Base-by-base conservation (phyloP, 2,329 filamentous ascomycete genomes). In the Exophiala mesophila region DNA sequence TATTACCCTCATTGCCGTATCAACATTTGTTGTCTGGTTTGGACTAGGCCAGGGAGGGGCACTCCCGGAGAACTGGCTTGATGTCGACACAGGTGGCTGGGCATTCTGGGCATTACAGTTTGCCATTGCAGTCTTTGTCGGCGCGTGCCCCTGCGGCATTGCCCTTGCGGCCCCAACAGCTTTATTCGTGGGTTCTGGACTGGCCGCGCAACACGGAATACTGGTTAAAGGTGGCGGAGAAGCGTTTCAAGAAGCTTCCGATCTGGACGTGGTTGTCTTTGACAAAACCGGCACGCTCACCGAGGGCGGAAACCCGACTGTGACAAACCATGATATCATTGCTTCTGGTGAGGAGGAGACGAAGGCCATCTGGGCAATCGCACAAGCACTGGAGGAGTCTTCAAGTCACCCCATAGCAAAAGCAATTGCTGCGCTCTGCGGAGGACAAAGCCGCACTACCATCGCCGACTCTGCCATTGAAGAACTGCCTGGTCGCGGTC, bases 241-340 rank as follows among this genome's bases (percentile, higher is more conserved):
- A 29, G 88, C 88, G 19, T 71, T 97, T 3, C 89, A 97, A 68
- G 87, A 80, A 5, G 85, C 88, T 0, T 96, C 88, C 8, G 90
- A 87, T 63, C 76, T 97, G 52, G 92, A 82, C 2, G 83, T 94
- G 54, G 78, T 96, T 15, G 85, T 97, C 12, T 78, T 96, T 15
- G 90, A 97, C 69, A 97, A 97, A 75, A 97, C 90, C 2, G 90
- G 90, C 23, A 97, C 90, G 3, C 74, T 98, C 46, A 98, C 90
- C 0, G 77, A 90, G 55, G 90, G 90, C 31, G 92, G 77, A 50
- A 88, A 90, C 47, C 43, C 38, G 6, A 39, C 7, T 6, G 36
- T 44, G 5, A 39, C 36, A 24, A 33, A 44, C 36, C 18, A 39
- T 34, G 35, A 44, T 18, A 33, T 34, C 20, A 17, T 44, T 3